phyloP scores from a whole-genome alignment of 495 filamentous ascomycete genomes.

The Amniculicola lignicola region DNA sequence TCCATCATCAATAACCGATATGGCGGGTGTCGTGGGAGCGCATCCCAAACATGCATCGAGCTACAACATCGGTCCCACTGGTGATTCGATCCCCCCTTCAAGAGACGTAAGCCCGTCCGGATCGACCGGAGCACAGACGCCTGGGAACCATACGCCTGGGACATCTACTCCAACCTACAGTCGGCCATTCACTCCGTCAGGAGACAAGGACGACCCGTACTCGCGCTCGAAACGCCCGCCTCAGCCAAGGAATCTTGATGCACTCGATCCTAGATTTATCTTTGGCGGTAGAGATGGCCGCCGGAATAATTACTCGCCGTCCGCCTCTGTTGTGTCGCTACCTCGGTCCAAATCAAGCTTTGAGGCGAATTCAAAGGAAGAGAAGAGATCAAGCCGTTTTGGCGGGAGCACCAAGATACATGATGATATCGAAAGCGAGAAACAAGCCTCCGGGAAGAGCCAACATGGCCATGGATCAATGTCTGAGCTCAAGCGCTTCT shows the following conservation, averaged over 20 bases:
- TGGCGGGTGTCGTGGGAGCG: constrained; percentile 41
- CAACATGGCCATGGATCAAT: constrained; percentile 81
- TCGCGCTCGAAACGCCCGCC: constrained; percentile 75
- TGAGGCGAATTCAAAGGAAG: constrained; percentile 20
- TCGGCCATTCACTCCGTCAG: constrained; percentile 71
- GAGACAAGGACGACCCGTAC: constrained; percentile 85
- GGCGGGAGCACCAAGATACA: constrained; percentile 48
- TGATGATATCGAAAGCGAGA: constrained; percentile 24
- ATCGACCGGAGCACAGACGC: constrained; percentile 60
- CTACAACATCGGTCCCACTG: constrained; percentile 67
- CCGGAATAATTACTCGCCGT: constrained; percentile 42
- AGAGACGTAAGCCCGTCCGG: constrained; percentile 53
- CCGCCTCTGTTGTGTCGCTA: constrained; percentile 45
- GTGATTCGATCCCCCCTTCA: constrained; percentile 64
- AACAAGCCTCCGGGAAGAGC: constrained; percentile 30
- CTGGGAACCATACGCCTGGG: constrained; percentile 36
- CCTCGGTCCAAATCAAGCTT: constrained; percentile 34
- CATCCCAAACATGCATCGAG: constrained; percentile 60
- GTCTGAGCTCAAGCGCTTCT: constrained; percentile 91
- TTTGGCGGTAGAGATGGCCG: constrained; percentile 62
- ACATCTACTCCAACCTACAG: constrained; percentile 43
- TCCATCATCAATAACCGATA: constrained; percentile 48
- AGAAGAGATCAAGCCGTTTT: constrained; percentile 49
- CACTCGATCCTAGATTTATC: constrained; percentile 80
- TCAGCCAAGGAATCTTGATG: constrained; percentile 62